phyloP scores from a whole-genome alignment of 768 basidiomycete genomes.

The Leccinum imitatum region DNA sequence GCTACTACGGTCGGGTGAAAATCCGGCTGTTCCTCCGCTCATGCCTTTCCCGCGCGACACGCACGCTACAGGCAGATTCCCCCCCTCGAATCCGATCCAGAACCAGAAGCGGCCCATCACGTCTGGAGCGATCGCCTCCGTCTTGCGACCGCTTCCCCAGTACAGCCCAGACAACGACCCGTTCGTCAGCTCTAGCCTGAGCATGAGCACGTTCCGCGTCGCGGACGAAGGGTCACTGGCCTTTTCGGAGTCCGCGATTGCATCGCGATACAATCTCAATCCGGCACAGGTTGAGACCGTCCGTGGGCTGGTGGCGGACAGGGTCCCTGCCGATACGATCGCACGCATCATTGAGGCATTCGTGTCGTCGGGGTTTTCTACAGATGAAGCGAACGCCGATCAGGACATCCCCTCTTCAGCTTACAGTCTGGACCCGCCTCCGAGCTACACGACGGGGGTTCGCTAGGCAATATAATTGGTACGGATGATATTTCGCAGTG shows the following conservation, averaged over 20 bases:
- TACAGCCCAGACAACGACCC: background rate
- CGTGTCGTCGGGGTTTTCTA: background rate
- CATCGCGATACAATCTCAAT: constrained; percentile 9
- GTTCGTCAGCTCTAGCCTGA: background rate
- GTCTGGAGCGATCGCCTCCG: background rate
- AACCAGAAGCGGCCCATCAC: constrained; percentile 2
- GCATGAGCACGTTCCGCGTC: background rate
- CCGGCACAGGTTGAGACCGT: constrained; percentile 13
- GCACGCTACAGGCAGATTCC: background rate
- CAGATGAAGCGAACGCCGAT: background rate
- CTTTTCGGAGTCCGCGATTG: background rate
- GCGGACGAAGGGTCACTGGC: background rate
- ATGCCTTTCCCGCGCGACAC: constrained; percentile 17
- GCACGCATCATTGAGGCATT: constrained; percentile 16
- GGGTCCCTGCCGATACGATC: constrained; percentile 13
- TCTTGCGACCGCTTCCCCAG: constrained; percentile 7
- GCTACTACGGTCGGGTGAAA: background rate
- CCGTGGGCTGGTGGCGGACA: constrained; percentile 8
- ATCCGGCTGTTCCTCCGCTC: background rate
- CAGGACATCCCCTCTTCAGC: background rate
- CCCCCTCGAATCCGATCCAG: background rate
- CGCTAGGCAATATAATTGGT: background rate
- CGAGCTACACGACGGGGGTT: constrained; percentile 20
- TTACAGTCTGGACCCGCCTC: constrained; percentile 12
- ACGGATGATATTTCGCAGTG: too few relatives aligned